phyloP scores from a whole-genome alignment of 805 yeast genomes.

The Myxozyma geophila region DNA sequence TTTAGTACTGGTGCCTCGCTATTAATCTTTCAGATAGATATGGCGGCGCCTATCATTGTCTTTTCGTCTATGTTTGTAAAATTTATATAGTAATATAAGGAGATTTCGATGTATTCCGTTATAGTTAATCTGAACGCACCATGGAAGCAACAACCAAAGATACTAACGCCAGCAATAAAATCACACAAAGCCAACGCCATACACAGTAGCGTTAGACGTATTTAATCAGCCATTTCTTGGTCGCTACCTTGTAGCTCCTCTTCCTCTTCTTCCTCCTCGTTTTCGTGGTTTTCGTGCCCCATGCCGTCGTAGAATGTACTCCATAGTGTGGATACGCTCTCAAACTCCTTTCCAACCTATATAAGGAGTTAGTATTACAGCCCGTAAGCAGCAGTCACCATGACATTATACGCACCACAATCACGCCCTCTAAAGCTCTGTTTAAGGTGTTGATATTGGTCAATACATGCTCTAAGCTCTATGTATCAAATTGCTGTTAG shows the following conservation, averaged over 20 bases:
- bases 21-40: background rate
- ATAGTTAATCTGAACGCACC: no score
- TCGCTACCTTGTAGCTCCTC: conserved; percentile 4
- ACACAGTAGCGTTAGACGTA: background rate
- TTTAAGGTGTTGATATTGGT: conserved; percentile 67
- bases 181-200: background rate
- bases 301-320: conserved; percentile 62
- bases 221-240: background rate
- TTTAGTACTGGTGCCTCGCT: background rate
- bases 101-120: no score
- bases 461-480: conserved; percentile 64
- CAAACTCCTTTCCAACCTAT: conserved; percentile 69
- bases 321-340: conserved; percentile 74
- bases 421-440: conserved; percentile 66
- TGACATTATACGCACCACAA: conserved; percentile 52
- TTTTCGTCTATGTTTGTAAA: no score
- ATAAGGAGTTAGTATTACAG: background rate
- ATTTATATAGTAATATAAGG: no score
- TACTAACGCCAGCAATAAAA: background rate
- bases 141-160: no score
- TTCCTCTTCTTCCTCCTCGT: conserved; percentile 19
- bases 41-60: no score
- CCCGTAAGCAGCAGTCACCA: background rate
- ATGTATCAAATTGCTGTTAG: background rate
- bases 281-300: conserved; percentile 27